These are phyloP conservation scores for Casaregolazyma suthepensis DNA, from an alignment of 1,139 yeast species.

Conservation along the genomic window DNA sequence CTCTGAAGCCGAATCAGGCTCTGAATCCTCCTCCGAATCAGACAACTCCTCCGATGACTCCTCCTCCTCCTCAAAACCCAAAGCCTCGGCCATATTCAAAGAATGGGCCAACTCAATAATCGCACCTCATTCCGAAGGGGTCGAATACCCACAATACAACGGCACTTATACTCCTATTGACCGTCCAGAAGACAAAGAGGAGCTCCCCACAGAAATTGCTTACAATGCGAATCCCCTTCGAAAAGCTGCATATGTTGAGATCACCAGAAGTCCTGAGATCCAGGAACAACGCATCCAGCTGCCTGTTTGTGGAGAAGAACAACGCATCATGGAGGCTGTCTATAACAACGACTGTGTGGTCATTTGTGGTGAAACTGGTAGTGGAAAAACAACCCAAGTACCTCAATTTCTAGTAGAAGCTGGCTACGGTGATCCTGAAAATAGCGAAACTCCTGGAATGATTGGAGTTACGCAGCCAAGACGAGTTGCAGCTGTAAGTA, in stretches of 20 bases:
- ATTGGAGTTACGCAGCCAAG: slow-evolving; percentile 97
- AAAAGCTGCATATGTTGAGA: slow-evolving; percentile 62
- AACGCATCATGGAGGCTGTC: slow-evolving; percentile 90
- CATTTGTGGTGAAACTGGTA: slow-evolving; percentile 96
- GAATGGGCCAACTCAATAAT: slow-evolving; percentile 44
- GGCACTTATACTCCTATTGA: slow-evolving; percentile 31
- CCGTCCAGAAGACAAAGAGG: slow-evolving; percentile 33
- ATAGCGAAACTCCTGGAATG: slow-evolving; percentile 75
- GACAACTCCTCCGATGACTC: slow-evolving; percentile 17
- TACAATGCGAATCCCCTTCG: slow-evolving; percentile 49
- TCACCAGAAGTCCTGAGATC: slow-evolving; percentile 57
- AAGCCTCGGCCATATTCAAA: slow-evolving; percentile 42
- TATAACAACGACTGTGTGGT: slow-evolving; percentile 88
- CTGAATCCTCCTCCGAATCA: slow-evolving; percentile 10
- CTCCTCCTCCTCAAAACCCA: slow-evolving; percentile 23
- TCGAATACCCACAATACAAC: slow-evolving; percentile 29
- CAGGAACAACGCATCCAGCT: slow-evolving; percentile 62
- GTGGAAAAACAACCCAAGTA: slow-evolving; percentile 96
- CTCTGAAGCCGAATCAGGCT: no score
- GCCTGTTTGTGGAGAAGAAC: slow-evolving; percentile 92
- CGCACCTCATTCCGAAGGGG: slow-evolving; percentile 20
- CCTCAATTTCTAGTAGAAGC: slow-evolving; percentile 91
- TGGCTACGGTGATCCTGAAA: slow-evolving; percentile 63
- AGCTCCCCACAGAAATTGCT: slow-evolving; percentile 44
- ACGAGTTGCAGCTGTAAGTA: slow-evolving; percentile 96